These are phyloP conservation scores for Penicillium dipodomyicola DNA, from an alignment of 495 filamentous ascomycete species.

Conservation along the genomic window DNA sequence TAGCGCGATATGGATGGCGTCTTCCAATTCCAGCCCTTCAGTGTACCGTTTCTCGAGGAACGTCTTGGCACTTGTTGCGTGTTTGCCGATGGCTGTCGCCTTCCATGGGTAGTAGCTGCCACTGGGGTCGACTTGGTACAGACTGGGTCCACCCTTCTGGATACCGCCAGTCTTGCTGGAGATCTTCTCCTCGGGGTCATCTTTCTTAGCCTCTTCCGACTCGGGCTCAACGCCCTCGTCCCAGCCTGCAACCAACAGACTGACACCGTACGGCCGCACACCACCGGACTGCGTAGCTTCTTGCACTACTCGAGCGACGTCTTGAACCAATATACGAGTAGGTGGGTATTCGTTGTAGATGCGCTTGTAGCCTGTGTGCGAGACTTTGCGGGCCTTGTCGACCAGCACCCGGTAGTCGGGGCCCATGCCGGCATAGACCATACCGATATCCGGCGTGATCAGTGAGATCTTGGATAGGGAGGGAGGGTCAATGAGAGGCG, in stretches of 20 bases:
- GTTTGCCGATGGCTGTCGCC: constrained; percentile 98
- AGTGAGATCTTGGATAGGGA: constrained; percentile 97
- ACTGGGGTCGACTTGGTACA: constrained; percentile 97
- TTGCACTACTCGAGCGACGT: constrained; percentile 96
- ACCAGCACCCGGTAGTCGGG: constrained; percentile 97
- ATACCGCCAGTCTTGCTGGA: constrained; percentile 88
- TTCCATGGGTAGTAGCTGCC: constrained; percentile 99
- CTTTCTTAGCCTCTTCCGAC: constrained; percentile 49
- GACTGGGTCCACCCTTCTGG: constrained; percentile 89
- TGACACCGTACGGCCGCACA: constrained; percentile 97
- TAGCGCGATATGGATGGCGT: constrained; percentile 97
- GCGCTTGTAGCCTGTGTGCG: constrained; percentile 99
- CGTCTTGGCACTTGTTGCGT: constrained; percentile 95
- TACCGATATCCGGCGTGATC: constrained; percentile 98
- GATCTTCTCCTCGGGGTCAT: constrained; percentile 59
- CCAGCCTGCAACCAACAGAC: constrained; percentile 93
- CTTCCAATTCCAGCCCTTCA: constrained; percentile 94
- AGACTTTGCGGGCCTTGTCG: constrained; percentile 96
- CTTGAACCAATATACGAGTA: constrained; percentile 96
- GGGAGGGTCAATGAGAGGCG: constrained; percentile 86
- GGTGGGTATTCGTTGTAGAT: constrained; percentile 99
- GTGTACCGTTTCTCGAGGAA: constrained; percentile 99
- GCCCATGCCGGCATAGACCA: constrained; percentile 99
- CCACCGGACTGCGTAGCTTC: constrained; percentile 97
- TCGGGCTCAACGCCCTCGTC: constrained; percentile 93